Base-by-base conservation (phyloP, 306 rosid genomes). In the Begonia fuchsioides region DNA sequence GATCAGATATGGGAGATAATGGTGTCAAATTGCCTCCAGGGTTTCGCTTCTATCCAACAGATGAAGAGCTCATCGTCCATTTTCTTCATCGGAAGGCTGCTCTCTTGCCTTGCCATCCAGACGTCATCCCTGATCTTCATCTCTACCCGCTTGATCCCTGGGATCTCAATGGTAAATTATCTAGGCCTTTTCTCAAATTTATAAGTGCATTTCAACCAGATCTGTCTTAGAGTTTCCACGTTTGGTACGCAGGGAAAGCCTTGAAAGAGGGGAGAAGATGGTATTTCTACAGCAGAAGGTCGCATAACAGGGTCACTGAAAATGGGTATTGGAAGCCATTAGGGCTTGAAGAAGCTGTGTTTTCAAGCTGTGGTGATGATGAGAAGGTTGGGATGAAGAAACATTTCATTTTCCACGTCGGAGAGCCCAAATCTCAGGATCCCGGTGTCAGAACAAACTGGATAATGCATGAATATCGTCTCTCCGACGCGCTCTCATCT, bases 41-140 rank as follows among this genome's bases (percentile, higher is more conserved):
- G 6, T 90, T 90, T 56, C 80, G 83, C 13, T 90, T 90, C 52
- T 74, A 59, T 49, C 98, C 98, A 0, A 79, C 94, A 0, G 98
- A 90, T 48, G 98, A 90, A 79, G 98, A 90, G 49, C 95, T 90
- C 18, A 74, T 90, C 0, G 94, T 82, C 38, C 94, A 90, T 67
- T 90, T 90, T 53, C 98, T 90, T 62, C 92, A 82, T 15, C 80
- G 98, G 35, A 90, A 82, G 61, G 95, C 81, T 1, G 57, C 87
- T 16, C 90, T 85, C 53, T 55, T 90, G 6, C 98, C 98, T 14
- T 82, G 83, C 56, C 95, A 90, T 43, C 98, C 98, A 0, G 98
- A 90, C 16, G 93, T 85, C 73, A 85, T 90, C 38, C 98, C 98
- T 58, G 98, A 90, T 62, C 98, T 90, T 61, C 78, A 75, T 20